Evolutionary conservation across 2,329 filamentous ascomycete species (phyloP).

Genomic region (Colletotrichum shisoi): DNA sequence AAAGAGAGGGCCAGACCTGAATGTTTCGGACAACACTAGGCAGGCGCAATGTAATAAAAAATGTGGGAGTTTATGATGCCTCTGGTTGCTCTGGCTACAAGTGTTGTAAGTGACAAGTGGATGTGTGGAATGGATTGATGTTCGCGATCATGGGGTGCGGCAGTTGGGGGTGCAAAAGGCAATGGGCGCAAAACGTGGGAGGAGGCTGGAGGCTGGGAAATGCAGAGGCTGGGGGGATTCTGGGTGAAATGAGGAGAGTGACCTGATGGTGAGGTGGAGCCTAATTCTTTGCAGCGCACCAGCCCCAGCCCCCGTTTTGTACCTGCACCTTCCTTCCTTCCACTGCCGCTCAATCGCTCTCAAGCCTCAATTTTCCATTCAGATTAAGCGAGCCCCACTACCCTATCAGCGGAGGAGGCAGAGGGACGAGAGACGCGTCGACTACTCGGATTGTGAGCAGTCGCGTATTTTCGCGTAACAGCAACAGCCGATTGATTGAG

Average conservation of each 20-base stretch:
- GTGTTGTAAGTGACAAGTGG: constrained; percentile 37
- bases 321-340: constrained; percentile 9
- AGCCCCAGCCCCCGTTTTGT: constrained; percentile 37
- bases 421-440: constrained; percentile 18
- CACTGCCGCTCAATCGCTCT: neutral
- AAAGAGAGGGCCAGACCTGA: constrained; percentile 5
- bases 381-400: constrained; percentile 37
- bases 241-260: neutral
- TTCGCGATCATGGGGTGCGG: constrained; percentile 34
- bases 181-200: constrained; percentile 35
- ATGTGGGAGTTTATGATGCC: constrained; percentile 19
- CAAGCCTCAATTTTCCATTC: constrained; percentile 28
- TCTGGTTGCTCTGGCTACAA: constrained; percentile 38
- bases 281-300: constrained; percentile 24
- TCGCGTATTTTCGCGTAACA: constrained; percentile 39
- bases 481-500: constrained; percentile 5
- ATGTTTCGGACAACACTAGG: constrained; percentile 18
- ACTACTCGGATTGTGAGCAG: constrained; percentile 4
- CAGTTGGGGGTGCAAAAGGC: constrained; percentile 35
- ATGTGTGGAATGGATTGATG: constrained; percentile 39
- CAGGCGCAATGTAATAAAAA: constrained; percentile 3
- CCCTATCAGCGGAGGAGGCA: neutral
- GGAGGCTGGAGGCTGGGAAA: constrained; percentile 38
- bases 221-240: constrained; percentile 31
- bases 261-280: constrained; percentile 18